Evolutionary conservation across 1,284 basidiomycete genomes (phyloP).

Genomic region (Melampsora occidentalis): DNA sequence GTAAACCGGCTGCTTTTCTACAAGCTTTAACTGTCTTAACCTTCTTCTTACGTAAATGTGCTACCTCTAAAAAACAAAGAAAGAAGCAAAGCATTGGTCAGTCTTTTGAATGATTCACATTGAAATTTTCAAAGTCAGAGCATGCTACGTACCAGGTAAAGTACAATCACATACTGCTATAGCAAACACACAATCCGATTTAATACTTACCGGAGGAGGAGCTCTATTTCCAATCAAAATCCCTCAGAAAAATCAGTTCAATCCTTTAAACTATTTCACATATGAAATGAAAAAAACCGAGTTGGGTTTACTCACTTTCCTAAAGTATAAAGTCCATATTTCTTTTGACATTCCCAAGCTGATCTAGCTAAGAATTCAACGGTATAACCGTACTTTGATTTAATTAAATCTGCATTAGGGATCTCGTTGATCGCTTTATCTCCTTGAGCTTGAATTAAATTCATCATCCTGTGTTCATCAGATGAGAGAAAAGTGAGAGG

Average conservation of each 20-base stretch:
- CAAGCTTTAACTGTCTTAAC: conserved; percentile 33
- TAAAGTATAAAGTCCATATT: conserved; percentile 34
- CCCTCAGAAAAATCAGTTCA: background rate
- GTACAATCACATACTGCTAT: conserved; percentile 43
- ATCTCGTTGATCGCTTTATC: conserved; percentile 39
- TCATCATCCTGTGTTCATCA: conserved; percentile 36
- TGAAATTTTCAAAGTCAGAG: background rate
- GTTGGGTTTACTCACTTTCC: conserved; percentile 9
- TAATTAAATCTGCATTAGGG: conserved; percentile 30
- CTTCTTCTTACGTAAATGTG: conserved; percentile 35
- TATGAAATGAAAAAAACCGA: no score
- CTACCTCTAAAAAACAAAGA: background rate
- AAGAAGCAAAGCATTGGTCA: no score
- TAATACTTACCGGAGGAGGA: conserved; percentile 18
- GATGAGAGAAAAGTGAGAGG: background rate
- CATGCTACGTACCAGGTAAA: conserved; percentile 14
- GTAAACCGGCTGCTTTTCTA: conserved; percentile 21
- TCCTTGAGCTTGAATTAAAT: conserved; percentile 32
- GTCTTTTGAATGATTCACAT: no score
- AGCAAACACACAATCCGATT: conserved; percentile 32
- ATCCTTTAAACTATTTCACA: no score
- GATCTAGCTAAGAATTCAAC: conserved; percentile 28
- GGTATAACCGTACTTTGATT: conserved; percentile 41
- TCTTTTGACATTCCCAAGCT: conserved; percentile 44
- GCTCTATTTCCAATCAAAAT: conserved; percentile 15